These are phyloP conservation scores for Letharia columbiana DNA, from an alignment of 495 filamentous ascomycete genomes.

Conservation along the genomic window DNA sequence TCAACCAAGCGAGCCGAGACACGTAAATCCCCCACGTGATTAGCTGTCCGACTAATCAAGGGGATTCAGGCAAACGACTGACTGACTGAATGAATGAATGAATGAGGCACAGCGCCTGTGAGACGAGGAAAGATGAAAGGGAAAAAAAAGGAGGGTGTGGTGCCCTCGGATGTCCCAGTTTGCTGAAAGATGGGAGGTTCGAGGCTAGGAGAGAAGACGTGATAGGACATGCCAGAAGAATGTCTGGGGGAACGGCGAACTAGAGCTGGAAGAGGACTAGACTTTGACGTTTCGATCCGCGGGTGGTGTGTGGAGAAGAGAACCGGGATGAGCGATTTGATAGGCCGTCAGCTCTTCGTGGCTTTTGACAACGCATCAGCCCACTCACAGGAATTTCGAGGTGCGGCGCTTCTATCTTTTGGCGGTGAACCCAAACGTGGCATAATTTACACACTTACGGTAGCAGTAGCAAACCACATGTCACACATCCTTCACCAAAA, in stretches of 20 bases:
- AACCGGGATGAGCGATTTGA: constrained; percentile 1
- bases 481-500: neutral
- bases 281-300: constrained; percentile 11
- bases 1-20: constrained; percentile 12
- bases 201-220: constrained; percentile 4
- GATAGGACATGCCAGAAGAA: constrained; percentile 5
- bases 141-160: neutral
- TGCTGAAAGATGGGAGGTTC: constrained; percentile 3
- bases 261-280: constrained; percentile 11
- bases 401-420: constrained; percentile 10
- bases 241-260: neutral
- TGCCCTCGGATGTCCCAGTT: constrained; percentile 1
- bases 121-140: neutral
- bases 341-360: constrained; percentile 7
- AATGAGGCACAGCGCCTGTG: constrained; percentile 15
- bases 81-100: neutral
- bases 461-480: too few species aligned
- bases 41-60: neutral
- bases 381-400: constrained; percentile 8
- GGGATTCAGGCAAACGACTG: neutral
- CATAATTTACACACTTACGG: neutral
- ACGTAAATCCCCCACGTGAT: neutral
- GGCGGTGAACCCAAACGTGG: constrained; percentile 1
- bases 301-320: constrained; percentile 14
- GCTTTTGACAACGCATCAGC: constrained; percentile 19